A percentile compares a stretch with the other conserved stretches of the same genome.
These are phyloP conservation scores for Hypoxylon lienhwacheense DNA, from an alignment of 495 filamentous ascomycete genomes.

Conservation along the genomic window DNA sequence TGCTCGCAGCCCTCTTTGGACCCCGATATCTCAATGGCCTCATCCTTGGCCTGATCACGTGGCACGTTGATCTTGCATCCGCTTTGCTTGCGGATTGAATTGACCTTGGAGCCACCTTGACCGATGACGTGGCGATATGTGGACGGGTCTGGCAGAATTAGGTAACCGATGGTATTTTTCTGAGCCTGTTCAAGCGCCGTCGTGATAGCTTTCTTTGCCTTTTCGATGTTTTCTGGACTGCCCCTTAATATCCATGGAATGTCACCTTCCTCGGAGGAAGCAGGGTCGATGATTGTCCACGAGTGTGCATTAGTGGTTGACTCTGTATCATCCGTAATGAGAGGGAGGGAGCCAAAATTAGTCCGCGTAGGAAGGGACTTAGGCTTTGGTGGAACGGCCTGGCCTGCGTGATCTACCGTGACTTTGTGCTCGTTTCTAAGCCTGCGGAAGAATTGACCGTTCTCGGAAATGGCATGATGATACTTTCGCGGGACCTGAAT, in stretches of 20 bases:
- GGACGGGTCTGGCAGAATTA: constrained; percentile 84
- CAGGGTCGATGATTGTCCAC: constrained; percentile 74
- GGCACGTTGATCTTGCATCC: constrained; percentile 92
- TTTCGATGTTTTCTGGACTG: constrained; percentile 69
- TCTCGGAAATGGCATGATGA: constrained; percentile 83
- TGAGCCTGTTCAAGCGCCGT: constrained; percentile 70
- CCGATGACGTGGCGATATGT: constrained; percentile 92
- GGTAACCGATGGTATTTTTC: constrained; percentile 75
- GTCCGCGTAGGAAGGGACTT: constrained; percentile 46
- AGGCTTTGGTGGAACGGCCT: constrained; percentile 69
- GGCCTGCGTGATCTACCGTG: constrained; percentile 84
- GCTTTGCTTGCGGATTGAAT: constrained; percentile 86
- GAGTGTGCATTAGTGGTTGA: constrained; percentile 64
- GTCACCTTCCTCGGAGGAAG: constrained; percentile 62
- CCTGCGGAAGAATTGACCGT: constrained; percentile 87
- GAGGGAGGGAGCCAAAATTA: constrained; percentile 66
- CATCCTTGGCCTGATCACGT: constrained; percentile 70
- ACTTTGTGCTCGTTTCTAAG: constrained; percentile 81
- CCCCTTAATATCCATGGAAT: constrained; percentile 94
- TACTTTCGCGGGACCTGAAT: constrained; percentile 75
- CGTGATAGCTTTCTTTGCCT: constrained; percentile 72
- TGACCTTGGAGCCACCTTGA: constrained; percentile 85
- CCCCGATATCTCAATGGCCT: constrained; percentile 88
- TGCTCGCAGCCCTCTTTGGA: constrained; percentile 78
- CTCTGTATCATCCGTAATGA: constrained; percentile 84